Percentiles rank a stretch among this genome's conserved stretches.
phyloP scores from a whole-genome alignment of 228 moss, liverwort and hornwort genomes.

The Sphagnum fallax region DNA sequence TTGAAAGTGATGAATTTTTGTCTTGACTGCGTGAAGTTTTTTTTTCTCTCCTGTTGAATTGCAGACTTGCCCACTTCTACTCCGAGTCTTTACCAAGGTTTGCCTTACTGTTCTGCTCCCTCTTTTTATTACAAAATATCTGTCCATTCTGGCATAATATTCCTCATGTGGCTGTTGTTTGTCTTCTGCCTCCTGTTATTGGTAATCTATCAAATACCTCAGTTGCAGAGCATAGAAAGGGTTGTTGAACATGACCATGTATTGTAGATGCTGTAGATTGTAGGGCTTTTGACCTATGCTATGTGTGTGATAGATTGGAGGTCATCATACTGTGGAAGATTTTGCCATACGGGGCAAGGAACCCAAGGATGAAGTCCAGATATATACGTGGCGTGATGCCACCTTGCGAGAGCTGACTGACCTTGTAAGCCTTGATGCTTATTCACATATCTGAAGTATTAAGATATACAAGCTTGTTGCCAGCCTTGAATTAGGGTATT shows the following conservation, averaged over 20 bases:
- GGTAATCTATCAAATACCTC: no score
- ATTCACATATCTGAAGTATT: no score
- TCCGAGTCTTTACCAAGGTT: not conserved
- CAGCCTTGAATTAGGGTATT: not conserved
- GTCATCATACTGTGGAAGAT: slow-evolving; percentile 88
- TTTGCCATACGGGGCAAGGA: slow-evolving; percentile 89
- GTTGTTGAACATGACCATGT: no score
- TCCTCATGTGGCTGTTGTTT: no score
- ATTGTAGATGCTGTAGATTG: no score
- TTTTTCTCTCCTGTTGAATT: not conserved
- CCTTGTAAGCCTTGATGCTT: slow-evolving; percentile 39
- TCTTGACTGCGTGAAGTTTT: no score
- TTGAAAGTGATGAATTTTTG: no score
- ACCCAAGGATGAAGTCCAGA: slow-evolving; percentile 98
- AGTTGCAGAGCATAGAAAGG: no score
- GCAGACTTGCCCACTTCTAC: not conserved
- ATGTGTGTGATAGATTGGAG: slow-evolving; percentile 50
- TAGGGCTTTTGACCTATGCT: no score
- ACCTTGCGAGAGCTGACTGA: slow-evolving; percentile 98
- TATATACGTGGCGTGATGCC: slow-evolving; percentile 99
- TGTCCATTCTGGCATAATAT: no score
- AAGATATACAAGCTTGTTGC: not conserved
- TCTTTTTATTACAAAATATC: no score
- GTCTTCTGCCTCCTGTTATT: no score
- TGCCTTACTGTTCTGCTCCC: not conserved